These are phyloP conservation scores for Fagopyrum esculentum DNA, from an alignment of 148 eudicot species.

Conservation along the genomic window DNA sequence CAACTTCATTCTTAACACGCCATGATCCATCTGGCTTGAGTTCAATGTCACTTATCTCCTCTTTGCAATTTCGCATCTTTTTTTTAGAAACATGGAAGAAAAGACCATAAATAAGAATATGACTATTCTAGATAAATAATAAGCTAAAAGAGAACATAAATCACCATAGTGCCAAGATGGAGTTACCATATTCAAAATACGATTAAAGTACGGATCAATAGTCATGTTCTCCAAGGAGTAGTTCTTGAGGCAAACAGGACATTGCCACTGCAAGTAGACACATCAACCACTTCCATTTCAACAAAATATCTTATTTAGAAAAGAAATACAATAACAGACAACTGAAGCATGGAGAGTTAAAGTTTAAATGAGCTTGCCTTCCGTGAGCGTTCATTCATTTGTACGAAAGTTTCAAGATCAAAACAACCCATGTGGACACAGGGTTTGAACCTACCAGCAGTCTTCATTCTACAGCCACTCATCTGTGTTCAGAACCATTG, in stretches of 20 bases:
- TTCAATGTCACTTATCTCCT: slow-evolving; percentile 54
- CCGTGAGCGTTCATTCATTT: slow-evolving; percentile 78
- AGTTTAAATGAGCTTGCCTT: slow-evolving; percentile 51
- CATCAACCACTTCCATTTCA: neutral
- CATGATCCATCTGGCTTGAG: slow-evolving; percentile 61
- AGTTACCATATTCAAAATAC: slow-evolving; percentile 44
- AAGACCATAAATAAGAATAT: slow-evolving; percentile 5
- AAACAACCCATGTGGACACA: slow-evolving; percentile 97
- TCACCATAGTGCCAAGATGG: neutral
- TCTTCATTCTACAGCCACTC: slow-evolving; percentile 94
- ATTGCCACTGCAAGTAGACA: slow-evolving; percentile 72
- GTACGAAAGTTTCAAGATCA: slow-evolving; percentile 86
- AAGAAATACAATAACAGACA: slow-evolving; percentile 4
- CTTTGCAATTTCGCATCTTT: slow-evolving; percentile 43
- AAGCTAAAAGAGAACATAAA: slow-evolving; percentile 10
- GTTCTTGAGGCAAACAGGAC: slow-evolving; percentile 65
- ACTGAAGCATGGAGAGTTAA: neutral
- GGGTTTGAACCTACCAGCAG: slow-evolving; percentile 88
- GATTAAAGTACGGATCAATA: slow-evolving; percentile 60
- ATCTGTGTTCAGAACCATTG: slow-evolving; percentile 37
- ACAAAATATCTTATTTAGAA: neutral
- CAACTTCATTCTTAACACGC: slow-evolving; percentile 42
- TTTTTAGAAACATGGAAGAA: neutral
- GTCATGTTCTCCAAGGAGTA: slow-evolving; percentile 45
- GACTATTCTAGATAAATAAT: neutral